These are phyloP conservation scores for Penicillium sclerotigenum DNA, from an alignment of 2,329 filamentous ascomycete species.

Conservation along the genomic window DNA sequence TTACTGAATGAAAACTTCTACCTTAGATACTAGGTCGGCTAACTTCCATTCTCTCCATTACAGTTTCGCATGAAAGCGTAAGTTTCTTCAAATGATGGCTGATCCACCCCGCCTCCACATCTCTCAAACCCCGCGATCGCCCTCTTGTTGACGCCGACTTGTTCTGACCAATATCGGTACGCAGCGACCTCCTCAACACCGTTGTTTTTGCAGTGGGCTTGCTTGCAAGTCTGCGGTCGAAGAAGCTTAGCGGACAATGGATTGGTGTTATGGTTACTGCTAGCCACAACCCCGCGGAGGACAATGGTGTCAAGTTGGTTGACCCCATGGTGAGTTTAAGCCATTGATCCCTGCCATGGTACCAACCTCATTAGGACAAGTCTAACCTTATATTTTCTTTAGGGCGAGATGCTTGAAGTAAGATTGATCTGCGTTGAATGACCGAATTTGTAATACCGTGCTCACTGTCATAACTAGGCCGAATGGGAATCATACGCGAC, in stretches of 20 bases:
- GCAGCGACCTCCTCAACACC: constrained; percentile 75
- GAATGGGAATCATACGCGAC: constrained; percentile 92
- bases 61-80: constrained; percentile 70
- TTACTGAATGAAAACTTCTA: not conserved
- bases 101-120: constrained; percentile 31
- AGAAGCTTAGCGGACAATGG: constrained; percentile 82
- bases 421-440: constrained; percentile 15
- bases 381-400: constrained; percentile 14
- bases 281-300: constrained; percentile 83
- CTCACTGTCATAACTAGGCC: constrained; percentile 43
- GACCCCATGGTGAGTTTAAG: constrained; percentile 71
- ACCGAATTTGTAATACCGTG: constrained; percentile 12
- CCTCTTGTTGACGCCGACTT: constrained; percentile 28
- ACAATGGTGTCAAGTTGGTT: constrained; percentile 93
- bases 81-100: constrained; percentile 31
- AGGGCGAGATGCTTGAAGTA: constrained; percentile 94
- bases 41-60: constrained; percentile 17
- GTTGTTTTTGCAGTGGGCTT: constrained; percentile 91
- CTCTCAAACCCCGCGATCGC: constrained; percentile 29
- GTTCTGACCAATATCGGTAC: constrained; percentile 30
- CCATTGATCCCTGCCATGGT: not conserved
- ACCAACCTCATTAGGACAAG: not conserved
- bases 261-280: constrained; percentile 97
- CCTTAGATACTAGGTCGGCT: constrained; percentile 4
- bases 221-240: constrained; percentile 80